phyloP scores from a whole-genome alignment of 1,139 yeast genomes.

The Candida tunisiensis region DNA sequence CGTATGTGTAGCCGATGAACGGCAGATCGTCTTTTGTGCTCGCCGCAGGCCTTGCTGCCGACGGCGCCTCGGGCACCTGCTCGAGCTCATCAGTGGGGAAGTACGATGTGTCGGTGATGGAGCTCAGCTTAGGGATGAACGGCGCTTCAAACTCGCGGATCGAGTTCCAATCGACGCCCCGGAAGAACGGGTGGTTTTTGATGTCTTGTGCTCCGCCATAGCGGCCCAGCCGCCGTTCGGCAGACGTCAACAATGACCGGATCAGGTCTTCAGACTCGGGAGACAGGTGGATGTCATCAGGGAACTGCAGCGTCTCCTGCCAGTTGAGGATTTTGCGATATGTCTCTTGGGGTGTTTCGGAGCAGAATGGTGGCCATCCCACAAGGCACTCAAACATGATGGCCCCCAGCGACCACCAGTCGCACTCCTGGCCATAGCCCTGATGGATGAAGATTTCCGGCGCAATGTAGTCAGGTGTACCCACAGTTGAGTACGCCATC shows the following conservation, averaged over 20 bases:
- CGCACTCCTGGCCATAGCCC: slow-evolving; percentile 98
- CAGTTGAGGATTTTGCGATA: slow-evolving; percentile 89
- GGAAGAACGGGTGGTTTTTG: slow-evolving; percentile 79
- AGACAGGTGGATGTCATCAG: slow-evolving; percentile 87
- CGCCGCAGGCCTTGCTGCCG: too few species aligned
- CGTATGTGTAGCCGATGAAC: slow-evolving; percentile 90
- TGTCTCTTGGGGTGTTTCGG: slow-evolving; percentile 98
- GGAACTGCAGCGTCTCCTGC: slow-evolving; percentile 86
- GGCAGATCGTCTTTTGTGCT: slow-evolving; percentile 73
- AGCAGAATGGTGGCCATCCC: slow-evolving; percentile 99
- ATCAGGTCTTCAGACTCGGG: slow-evolving; percentile 92
- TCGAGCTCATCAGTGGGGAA: slow-evolving; percentile 97
- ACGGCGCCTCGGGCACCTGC: slow-evolving; percentile 59
- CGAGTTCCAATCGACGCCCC: slow-evolving; percentile 94
- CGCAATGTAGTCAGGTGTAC: slow-evolving; percentile 97
- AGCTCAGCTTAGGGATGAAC: slow-evolving; percentile 66
- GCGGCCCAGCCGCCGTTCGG: slow-evolving; percentile 80
- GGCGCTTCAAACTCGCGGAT: slow-evolving; percentile 93
- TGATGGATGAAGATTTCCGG: slow-evolving; percentile 95
- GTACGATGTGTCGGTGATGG: slow-evolving; percentile 91
- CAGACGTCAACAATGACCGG: slow-evolving; percentile 60
- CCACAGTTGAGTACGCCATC: slow-evolving; percentile 98
- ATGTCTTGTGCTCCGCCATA: slow-evolving; percentile 90
- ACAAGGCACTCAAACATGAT: slow-evolving; percentile 97
- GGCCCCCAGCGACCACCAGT: slow-evolving; percentile 99